Conservation (phyloP, 2,329 filamentous ascomycete genomes). For the Immersiporthe knoxdaviesiana region DNA sequence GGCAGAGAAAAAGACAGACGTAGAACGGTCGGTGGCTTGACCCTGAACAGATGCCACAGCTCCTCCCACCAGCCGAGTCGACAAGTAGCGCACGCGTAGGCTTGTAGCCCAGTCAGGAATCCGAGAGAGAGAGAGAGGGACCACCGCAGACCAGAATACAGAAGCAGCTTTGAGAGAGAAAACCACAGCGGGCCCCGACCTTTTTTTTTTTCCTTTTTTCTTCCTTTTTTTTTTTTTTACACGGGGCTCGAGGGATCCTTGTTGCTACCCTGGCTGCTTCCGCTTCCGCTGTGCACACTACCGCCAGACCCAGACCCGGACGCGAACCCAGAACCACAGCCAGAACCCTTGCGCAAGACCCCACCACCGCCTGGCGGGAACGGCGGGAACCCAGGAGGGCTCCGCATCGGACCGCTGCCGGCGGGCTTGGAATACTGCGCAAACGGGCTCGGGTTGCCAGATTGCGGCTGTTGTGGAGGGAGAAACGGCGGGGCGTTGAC, state of each 20-base stretch:
- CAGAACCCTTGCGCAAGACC: slow-evolving; percentile 29
- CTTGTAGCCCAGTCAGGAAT: background rate
- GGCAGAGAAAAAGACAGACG: slow-evolving; percentile 5
- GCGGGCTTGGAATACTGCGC: slow-evolving; percentile 25
- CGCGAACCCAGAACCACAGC: slow-evolving; percentile 17
- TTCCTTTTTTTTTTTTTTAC: too few species aligned
- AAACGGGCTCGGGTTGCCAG: slow-evolving; percentile 23
- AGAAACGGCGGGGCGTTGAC: slow-evolving; percentile 33
- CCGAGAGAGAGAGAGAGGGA: too few species aligned
- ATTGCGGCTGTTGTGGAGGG: slow-evolving; percentile 27
- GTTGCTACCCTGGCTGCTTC: slow-evolving; percentile 52
- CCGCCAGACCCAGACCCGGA: slow-evolving; percentile 32
- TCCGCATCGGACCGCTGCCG: slow-evolving; percentile 27
- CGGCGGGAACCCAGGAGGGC: slow-evolving; percentile 23
- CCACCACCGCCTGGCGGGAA: slow-evolving; percentile 28
- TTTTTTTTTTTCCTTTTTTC: too few species aligned
- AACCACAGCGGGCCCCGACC: slow-evolving; percentile 4
- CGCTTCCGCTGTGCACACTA: slow-evolving; percentile 44
- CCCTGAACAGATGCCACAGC: background rate
- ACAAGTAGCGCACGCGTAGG: background rate
- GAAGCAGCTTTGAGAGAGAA: background rate
- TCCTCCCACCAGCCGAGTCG: background rate
- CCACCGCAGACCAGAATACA: too few species aligned
- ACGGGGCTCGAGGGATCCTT: slow-evolving; percentile 57
- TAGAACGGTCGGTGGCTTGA: slow-evolving; percentile 7